Conservation (phyloP, 495 filamentous ascomycete genomes). For the Peziza echinospora region DNA sequence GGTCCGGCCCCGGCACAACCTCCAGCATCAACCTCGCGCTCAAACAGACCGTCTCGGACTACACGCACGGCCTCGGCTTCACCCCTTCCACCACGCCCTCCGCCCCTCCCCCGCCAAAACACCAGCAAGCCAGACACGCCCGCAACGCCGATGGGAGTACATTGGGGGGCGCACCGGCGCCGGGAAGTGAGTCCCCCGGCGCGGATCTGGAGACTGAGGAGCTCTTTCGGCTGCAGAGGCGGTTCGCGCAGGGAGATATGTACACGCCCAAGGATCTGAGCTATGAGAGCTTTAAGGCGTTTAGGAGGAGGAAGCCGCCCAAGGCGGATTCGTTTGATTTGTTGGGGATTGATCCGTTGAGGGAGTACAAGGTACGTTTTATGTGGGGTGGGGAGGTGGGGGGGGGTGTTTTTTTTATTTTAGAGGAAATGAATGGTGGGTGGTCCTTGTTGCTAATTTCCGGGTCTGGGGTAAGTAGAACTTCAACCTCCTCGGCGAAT, state of each 20-base stretch:
- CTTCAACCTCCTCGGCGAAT: constrained; percentile 80
- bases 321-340: constrained; percentile 53
- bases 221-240: neutral
- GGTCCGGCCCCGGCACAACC: too few species aligned
- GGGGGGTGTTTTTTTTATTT: neutral
- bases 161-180: too few species aligned
- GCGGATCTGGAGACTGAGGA: neutral
- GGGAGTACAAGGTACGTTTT: constrained; percentile 56
- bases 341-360: constrained; percentile 57
- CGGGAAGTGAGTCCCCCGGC: too few species aligned
- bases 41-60: too few species aligned
- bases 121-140: too few species aligned
- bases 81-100: too few species aligned
- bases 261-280: constrained; percentile 81
- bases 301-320: constrained; percentile 29
- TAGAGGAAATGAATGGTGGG: neutral
- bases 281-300: constrained; percentile 49
- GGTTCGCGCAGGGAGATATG: constrained; percentile 43
- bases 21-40: too few species aligned
- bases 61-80: too few species aligned
- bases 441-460: constrained; percentile 2
- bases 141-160: too few species aligned
- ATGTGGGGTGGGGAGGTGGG: neutral
- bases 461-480: constrained; percentile 34
- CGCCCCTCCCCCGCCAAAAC: too few species aligned